Percentiles rank a stretch among this genome's conserved stretches.
Conservation (phyloP, 208 protist species). For the Leptomonas pyrrhocoris region DNA sequence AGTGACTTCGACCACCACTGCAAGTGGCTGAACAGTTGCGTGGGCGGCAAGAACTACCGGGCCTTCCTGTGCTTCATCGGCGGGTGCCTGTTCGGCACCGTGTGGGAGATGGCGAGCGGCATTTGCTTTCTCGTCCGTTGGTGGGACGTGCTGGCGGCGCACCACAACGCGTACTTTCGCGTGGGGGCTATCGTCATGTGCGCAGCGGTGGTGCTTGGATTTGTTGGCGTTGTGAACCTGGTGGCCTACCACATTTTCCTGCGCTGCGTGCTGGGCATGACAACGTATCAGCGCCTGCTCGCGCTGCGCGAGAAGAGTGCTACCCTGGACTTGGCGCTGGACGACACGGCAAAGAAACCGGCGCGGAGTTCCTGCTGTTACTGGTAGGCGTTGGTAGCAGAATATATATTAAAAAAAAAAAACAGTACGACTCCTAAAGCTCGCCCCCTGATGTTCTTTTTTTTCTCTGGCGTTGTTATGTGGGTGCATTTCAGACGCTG, state of each 20-base stretch:
- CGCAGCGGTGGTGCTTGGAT: slow-evolving; percentile 36
- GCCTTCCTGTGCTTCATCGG: slow-evolving; percentile 69
- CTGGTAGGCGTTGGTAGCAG: no score
- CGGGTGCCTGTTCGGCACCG: slow-evolving; percentile 30
- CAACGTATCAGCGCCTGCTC: slow-evolving; percentile 75
- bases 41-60: slow-evolving; percentile 81
- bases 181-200: slow-evolving; percentile 54
- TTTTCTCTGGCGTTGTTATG: not conserved
- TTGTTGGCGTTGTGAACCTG: slow-evolving; percentile 56
- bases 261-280: slow-evolving; percentile 37
- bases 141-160: slow-evolving; percentile 52
- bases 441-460: no score
- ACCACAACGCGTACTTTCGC: slow-evolving; percentile 63
- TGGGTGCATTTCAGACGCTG: no score
- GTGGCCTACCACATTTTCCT: slow-evolving; percentile 66
- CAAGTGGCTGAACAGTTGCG: slow-evolving; percentile 91
- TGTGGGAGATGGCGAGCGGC: slow-evolving; percentile 30
- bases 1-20: slow-evolving; percentile 92
- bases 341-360: not conserved
- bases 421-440: no score
- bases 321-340: not conserved
- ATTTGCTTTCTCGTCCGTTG: slow-evolving; percentile 57
- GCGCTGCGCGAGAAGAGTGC: slow-evolving; percentile 33
- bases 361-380: slow-evolving; percentile 7
- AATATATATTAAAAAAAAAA: no score